Evolutionary conservation across 345 rosid species (phyloP).

Genomic region (Erysimum cheiranthoides): DNA sequence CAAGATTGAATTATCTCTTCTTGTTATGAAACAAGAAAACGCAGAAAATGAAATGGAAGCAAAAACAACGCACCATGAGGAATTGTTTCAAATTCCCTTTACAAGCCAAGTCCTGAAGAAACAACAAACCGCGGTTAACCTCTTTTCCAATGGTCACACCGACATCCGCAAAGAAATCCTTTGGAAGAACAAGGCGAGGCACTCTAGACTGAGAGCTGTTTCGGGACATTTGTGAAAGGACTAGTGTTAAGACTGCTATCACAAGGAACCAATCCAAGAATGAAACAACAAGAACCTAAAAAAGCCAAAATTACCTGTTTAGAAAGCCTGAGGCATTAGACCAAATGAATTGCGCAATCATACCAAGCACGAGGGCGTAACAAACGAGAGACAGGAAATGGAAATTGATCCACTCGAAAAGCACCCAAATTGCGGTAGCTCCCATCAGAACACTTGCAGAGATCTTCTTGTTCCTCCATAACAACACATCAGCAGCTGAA

Average conservation of each 20-base stretch:
- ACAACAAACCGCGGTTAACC: conserved; percentile 67
- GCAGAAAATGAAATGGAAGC: background rate
- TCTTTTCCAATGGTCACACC: conserved; percentile 68
- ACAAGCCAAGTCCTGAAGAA: conserved; percentile 83
- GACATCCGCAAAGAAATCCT: conserved; percentile 70
- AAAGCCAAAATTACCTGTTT: conserved; percentile 53
- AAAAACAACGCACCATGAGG: conserved; percentile 58
- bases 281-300: background rate
- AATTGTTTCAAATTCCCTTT: conserved; percentile 78
- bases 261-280: conserved; percentile 2
- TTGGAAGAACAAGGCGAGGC: conserved; percentile 83
- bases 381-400: conserved; percentile 75
- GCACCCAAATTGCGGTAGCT: conserved; percentile 87
- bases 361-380: conserved; percentile 70
- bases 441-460: conserved; percentile 69
- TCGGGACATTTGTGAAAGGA: background rate
- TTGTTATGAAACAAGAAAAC: background rate
- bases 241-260: conserved; percentile 31
- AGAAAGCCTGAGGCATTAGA: conserved; percentile 71
- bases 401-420: conserved; percentile 92
- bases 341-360: conserved; percentile 92
- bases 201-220: conserved; percentile 66
- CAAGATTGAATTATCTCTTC: background rate
- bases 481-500: conserved; percentile 96
- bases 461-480: conserved; percentile 98